These are phyloP conservation scores for Saccharomycopsis schoenii DNA, from an alignment of 805 yeast genomes.

Conservation along the genomic window DNA sequence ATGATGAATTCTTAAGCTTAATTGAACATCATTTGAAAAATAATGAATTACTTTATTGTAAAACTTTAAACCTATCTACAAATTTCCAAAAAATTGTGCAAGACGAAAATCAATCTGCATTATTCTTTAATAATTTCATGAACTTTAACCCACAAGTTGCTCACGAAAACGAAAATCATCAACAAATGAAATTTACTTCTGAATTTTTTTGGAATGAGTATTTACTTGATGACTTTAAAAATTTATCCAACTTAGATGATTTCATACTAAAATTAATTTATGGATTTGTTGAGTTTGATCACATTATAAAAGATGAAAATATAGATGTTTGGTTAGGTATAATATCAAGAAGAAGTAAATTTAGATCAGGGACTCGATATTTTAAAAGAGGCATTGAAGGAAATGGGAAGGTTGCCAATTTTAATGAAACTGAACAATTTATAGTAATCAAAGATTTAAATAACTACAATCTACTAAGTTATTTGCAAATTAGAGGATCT, in stretches of 20 bases:
- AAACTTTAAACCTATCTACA: constrained; percentile 72
- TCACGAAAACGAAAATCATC: constrained; percentile 12
- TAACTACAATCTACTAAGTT: constrained; percentile 32
- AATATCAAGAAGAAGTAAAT: constrained; percentile 59
- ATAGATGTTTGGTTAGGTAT: constrained; percentile 51
- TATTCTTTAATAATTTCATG: constrained; percentile 23
- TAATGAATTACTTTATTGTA: constrained; percentile 62
- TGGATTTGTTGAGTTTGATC: constrained; percentile 58
- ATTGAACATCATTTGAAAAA: constrained; percentile 55
- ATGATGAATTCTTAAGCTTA: constrained; percentile 28
- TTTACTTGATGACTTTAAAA: constrained; percentile 44
- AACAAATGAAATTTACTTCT: constrained; percentile 32
- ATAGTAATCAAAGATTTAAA: constrained; percentile 27
- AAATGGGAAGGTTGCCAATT: constrained; percentile 79
- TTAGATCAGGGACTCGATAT: constrained; percentile 92
- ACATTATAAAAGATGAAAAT: constrained; percentile 27
- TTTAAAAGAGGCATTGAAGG: constrained; percentile 90
- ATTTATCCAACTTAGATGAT: constrained; percentile 26
- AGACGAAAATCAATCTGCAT: background rate
- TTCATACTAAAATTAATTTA: constrained; percentile 64
- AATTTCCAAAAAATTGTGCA: constrained; percentile 48
- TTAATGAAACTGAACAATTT: constrained; percentile 87
- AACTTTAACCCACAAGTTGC: background rate
- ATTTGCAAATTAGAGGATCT: constrained; percentile 88
- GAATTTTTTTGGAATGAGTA: constrained; percentile 89